Conservation (phyloP, 2,329 filamentous ascomycete genomes). For the Onygenales sp. region DNA sequence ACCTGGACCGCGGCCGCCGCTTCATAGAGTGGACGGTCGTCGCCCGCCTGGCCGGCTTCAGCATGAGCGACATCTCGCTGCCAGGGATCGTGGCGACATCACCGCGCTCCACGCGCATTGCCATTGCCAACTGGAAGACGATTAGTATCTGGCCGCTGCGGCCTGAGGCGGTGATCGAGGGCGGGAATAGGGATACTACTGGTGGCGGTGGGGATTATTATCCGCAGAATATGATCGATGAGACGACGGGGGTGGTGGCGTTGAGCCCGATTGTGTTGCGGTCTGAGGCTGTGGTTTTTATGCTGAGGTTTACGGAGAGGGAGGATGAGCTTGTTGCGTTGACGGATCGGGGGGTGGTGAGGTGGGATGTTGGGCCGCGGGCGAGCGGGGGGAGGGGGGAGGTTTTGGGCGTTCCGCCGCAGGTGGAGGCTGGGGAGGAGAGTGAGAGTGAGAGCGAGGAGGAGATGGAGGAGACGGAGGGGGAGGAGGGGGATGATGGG, state of each 20-base stretch:
- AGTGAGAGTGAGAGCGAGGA: not conserved
- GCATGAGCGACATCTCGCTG: constrained; percentile 24
- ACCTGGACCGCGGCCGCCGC: constrained; percentile 32
- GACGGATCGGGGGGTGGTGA: constrained; percentile 33
- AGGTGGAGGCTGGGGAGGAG: not conserved
- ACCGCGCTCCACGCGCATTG: constrained; percentile 26
- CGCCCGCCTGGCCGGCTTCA: constrained; percentile 28
- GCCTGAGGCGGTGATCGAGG: constrained; percentile 27
- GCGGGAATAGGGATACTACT: constrained; percentile 15
- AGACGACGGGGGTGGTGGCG: constrained; percentile 14
- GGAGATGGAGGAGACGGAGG: not conserved
- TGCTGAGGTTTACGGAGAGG: constrained; percentile 22
- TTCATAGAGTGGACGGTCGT: constrained; percentile 27
- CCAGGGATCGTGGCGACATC: constrained; percentile 30
- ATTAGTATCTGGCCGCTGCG: constrained; percentile 33
- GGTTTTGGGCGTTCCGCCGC: not conserved
- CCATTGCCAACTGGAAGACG: constrained; percentile 33
- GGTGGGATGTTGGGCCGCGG: constrained; percentile 25
- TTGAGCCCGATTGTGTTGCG: constrained; percentile 25
- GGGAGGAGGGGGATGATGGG: not conserved
- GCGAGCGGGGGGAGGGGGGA: constrained; percentile 16
- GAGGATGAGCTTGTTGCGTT: constrained; percentile 32
- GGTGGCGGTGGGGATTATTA: constrained; percentile 15
- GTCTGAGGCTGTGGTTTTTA: constrained; percentile 29
- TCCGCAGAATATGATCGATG: constrained; percentile 17